These are phyloP conservation scores for Cymbopogon citratus DNA, from an alignment of 176 grass and related monocot species.

Conservation along the genomic window DNA sequence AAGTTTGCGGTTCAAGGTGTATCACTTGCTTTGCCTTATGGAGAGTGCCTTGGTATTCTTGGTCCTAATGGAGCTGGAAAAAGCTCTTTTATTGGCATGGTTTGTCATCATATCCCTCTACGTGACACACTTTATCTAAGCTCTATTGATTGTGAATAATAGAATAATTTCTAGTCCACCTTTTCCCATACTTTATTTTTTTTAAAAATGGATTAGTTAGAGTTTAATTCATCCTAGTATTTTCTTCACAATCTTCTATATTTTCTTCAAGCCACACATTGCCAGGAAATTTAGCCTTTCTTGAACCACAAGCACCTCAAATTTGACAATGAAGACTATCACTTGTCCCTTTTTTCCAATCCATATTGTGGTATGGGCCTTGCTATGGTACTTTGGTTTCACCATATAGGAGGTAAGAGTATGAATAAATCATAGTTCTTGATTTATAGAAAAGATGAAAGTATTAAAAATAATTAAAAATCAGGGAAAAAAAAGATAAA, in stretches of 20 bases:
- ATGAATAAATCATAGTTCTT: not conserved
- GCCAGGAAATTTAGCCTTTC: not conserved
- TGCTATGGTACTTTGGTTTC: not conserved
- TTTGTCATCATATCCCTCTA: conserved; percentile 37
- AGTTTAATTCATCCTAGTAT: not conserved
- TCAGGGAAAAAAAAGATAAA: not conserved
- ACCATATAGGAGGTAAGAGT: not conserved
- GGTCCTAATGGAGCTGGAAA: conserved; percentile 97
- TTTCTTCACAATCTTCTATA: conserved; percentile 2
- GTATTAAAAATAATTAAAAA: not conserved
- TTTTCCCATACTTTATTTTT: not conserved
- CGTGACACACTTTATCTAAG: conserved; percentile 7
- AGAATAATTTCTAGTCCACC: not conserved
- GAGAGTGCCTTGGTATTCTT: conserved; percentile 93
- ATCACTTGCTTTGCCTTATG: conserved; percentile 86
- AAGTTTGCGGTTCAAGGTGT: conserved; percentile 85
- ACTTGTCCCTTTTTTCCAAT: not conserved
- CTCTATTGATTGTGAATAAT: not conserved
- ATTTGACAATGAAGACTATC: not conserved
- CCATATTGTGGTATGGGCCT: not conserved
- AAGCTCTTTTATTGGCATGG: conserved; percentile 97
- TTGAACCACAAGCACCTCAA: not conserved
- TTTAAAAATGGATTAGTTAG: not conserved
- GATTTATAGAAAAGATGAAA: not conserved
- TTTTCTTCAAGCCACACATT: not conserved